Base-by-base conservation (phyloP, 2,329 filamentous ascomycete genomes). In the Paracorniculantispora psalliotae region DNA sequence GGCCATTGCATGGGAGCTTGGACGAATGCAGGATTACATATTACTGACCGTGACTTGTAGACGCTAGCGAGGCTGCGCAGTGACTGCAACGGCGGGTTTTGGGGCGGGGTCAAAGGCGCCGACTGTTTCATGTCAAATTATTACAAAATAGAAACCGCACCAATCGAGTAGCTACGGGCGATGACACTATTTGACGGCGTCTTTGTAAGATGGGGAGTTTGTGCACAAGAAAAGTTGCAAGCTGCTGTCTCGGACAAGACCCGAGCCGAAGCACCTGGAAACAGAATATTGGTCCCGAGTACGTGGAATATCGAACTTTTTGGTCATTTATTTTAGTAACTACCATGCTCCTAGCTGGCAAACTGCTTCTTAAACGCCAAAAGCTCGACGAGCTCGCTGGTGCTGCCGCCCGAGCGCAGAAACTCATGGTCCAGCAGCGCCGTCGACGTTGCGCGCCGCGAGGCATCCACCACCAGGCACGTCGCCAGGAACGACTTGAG, bases 401-500 rank as follows among this genome's bases (percentile, higher is more conserved):
- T 79, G 57, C 87, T 86, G 78, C 93, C 97, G n/a, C 94, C 93
- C 67, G 90, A 89, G 79, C 92, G 91, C 71, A 99, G 76, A 79
- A 99, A 99, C 67, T 97, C 93, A 71, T 97, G 92, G 61, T 87
- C 84, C 62, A 97, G 79, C 50, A 99, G 80, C 75, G 97, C 94
- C 61, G 91, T 84, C 0, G 94, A 92, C 26, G 91, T 96, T 17
- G 94, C 94, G 70, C 94, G 86, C 71, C 89, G 93, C 79, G 93
- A 92, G 67, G 97, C 92, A 68, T 97, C 93, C 48, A 99, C 94
- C 67, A 93, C 97, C 48, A 99, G 82, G 75, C 94, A 99, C 63
- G 97, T 92, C 23, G 90, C 94, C 69, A 99, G 76, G 84, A 99
- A 99, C 21, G 91, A 90, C 81, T 97, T 97, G 66, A 99, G 85